Base-by-base conservation (phyloP, 805 yeast genomes). In the Starmerella khaoyaiensis region DNA sequence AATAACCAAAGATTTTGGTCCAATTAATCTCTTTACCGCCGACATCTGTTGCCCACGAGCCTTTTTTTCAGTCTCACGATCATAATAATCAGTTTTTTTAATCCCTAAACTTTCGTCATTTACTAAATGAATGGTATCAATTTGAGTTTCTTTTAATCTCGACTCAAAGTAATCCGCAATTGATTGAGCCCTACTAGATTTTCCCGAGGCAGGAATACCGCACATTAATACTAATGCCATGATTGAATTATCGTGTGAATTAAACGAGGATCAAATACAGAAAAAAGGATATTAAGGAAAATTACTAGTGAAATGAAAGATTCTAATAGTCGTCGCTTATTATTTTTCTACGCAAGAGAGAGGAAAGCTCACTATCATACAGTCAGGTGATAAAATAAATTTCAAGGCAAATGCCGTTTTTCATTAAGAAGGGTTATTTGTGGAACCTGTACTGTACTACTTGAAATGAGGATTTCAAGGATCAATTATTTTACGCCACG, bases 151-250 rank as follows among this genome's bases (percentile, higher is more conserved):
- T 2, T 56, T 54, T 18, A 75, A 69, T 39, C 61, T 67, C 2
- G 47, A 55, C 41, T 71, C 63, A n/a, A 86, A 62, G 14, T 56
- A 61, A 1, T 46, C 44, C 12, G 63, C 60, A 19, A 87, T 62
- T 42, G 69, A 66, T 26, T 63, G 54, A 1, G 94, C 90, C 58
- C 82, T 68, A 0, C 74, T 71, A 4, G 90, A 69, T 53, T 87
- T 87, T 2, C 97, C 97, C 3, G 81, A 68, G 18, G 77, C 65
- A 3, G 98, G 97, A 35, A 67, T 74, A 0, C 98, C 98, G 1
- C 93, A 75, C 35, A 90, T 64, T 21, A 82, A 63, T 6, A 87
- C 65, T 21, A 87, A 62, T 2, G 97, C 97, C 98, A 87, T 90
- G n/a, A 6, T 22, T 15, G n/a, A n/a, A n/a, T n/a, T n/a, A n/a